Conservation (phyloP, 768 basidiomycete genomes). For the Rubroboletus pulcherrimus region DNA sequence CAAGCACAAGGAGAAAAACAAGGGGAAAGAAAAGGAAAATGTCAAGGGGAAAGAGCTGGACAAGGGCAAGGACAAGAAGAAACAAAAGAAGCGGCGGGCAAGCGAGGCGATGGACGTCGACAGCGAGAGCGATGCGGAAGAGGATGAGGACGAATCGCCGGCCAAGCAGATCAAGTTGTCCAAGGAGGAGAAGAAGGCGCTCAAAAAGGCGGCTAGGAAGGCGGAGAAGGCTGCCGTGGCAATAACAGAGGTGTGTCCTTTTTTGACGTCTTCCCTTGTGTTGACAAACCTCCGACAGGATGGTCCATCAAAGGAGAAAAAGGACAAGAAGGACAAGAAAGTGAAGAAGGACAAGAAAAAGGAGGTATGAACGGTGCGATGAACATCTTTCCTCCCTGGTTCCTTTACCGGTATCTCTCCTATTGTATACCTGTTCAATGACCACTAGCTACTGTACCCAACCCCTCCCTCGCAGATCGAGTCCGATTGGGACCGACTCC, state of each 20-base stretch:
- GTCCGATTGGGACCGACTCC: too few species aligned
- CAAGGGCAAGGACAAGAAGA: background rate
- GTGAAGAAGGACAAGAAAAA: constrained; percentile 48
- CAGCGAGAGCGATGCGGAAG: constrained; percentile 38
- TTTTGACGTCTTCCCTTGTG: background rate
- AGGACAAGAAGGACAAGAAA: constrained; percentile 34
- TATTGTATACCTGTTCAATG: background rate
- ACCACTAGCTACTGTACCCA: background rate
- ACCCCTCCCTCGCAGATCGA: background rate
- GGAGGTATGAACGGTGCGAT: constrained; percentile 32
- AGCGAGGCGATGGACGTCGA: constrained; percentile 66
- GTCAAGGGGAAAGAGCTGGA: background rate
- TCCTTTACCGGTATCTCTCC: background rate
- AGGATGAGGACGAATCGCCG: constrained; percentile 44
- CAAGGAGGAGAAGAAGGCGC: constrained; percentile 83
- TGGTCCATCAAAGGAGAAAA: constrained; percentile 35
- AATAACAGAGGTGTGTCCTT: constrained; percentile 34
- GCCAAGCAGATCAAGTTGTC: constrained; percentile 72
- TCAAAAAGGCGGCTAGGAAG: constrained; percentile 70
- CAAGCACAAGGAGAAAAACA: constrained; percentile 17
- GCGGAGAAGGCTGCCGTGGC: constrained; percentile 34
- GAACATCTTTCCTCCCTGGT: background rate
- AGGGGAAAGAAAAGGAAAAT: constrained; percentile 8
- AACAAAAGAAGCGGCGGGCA: constrained; percentile 60
- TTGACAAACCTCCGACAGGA: constrained; percentile 21